phyloP scores from a whole-genome alignment of 371 early-diverging fungal species.

The Choanephora cucurbitarum region DNA sequence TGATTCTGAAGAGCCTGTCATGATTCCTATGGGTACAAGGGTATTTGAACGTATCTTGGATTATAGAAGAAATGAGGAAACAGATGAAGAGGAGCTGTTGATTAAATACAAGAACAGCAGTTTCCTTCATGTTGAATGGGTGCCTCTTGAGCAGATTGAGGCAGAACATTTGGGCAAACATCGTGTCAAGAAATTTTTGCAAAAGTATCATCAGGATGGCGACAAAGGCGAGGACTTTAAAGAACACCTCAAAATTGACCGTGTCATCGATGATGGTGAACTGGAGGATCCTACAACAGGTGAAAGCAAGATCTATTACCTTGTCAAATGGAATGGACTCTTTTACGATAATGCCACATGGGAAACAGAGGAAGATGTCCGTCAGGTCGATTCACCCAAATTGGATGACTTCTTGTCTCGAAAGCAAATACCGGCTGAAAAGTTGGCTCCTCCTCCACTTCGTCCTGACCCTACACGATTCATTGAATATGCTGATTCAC shows the following conservation, averaged over 20 bases:
- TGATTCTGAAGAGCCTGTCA: constrained; percentile 55
- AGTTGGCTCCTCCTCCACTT: constrained; percentile 43
- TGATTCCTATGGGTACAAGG: constrained; percentile 75
- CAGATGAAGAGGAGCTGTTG: constrained; percentile 49
- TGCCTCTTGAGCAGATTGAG: constrained; percentile 66
- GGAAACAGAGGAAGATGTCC: constrained; percentile 78
- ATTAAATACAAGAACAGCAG: constrained; percentile 77
- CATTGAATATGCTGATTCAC: constrained; percentile 67
- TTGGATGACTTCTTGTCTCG: constrained; percentile 59
- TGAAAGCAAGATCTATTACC: constrained; percentile 65
- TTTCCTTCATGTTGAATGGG: constrained; percentile 88
- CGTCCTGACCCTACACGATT: constrained; percentile 60
- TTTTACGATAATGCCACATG: constrained; percentile 91
- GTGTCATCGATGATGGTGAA: constrained; percentile 88
- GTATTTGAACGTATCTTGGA: constrained; percentile 71
- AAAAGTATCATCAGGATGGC: constrained; percentile 61
- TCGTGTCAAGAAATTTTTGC: constrained; percentile 78
- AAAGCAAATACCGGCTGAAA: constrained; percentile 50
- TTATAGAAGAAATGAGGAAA: constrained; percentile 50
- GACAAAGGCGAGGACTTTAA: constrained; percentile 58
- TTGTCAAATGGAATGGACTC: constrained; percentile 92
- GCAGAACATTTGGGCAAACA: constrained; percentile 73
- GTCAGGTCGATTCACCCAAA: constrained; percentile 57
- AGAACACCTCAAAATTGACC: constrained; percentile 65
- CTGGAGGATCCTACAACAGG: constrained; percentile 54